Base-by-base conservation (phyloP, 2,329 filamentous ascomycete species). In the Fusarium multiceps region DNA sequence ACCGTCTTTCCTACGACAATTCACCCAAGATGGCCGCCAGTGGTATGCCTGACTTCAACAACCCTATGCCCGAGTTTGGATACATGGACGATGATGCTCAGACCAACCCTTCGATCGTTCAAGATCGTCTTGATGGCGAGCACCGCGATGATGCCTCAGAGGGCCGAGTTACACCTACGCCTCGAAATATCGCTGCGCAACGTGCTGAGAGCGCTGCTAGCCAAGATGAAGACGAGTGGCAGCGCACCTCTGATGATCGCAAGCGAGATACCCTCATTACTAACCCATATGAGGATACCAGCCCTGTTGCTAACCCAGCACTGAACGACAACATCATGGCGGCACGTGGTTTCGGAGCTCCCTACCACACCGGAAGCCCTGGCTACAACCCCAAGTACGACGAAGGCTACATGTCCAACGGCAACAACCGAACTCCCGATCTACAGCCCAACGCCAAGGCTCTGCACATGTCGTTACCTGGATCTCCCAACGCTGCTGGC, bases 321-420 rank as follows among this genome's bases (percentile, higher is more conserved):
- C 74, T 88, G 21, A 82, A 84, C 55, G 85, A 85, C 30, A 83
- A 84, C 62, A 81, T 89, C 23, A 78, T 88, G 21, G 75, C 77
- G 43, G 76, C 73, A 13, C 74, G 80, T 48, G 79, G 80, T 37
- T 86, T 84, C 67, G 79, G 80, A 57, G 78, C 80, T 72, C 78
- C 82, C 70, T 84, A 86, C 79, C 76, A 86, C 78, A 80, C 87
- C 70, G 81, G 88, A 78, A 85, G 90, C 76, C 87, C 88, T 50
- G 78, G 84, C 73, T 87, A 84, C 45, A 85, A 86, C 63, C 88
- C 83, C 63, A 92, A 90, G 78, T 84, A 82, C 55, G 93, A 98
- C 76, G 95, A 98, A 82, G 95, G 94, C 10, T 98, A 98, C 80
- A 94, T 95, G 71, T 97, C 95, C 25, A 93, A 88, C 58, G 88